Evolutionary conservation across 179 eudicot species (phyloP).

Genomic region (Camellia oleifera): DNA sequence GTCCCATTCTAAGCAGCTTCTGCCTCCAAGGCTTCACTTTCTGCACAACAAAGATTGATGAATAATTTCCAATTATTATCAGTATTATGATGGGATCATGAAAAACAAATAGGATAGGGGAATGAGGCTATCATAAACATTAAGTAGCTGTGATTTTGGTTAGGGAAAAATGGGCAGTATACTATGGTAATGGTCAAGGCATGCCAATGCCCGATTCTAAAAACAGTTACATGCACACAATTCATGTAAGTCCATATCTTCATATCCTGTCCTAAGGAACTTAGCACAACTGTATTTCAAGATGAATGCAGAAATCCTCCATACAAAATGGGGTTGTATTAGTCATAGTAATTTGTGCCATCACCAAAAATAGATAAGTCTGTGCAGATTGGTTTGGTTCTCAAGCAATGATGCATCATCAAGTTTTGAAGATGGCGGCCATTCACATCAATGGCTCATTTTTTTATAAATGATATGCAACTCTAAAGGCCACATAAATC

Average conservation of each 20-base stretch:
- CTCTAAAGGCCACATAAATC: not conserved
- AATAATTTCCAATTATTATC: not conserved
- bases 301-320: not conserved
- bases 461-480: not conserved
- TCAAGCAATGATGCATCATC: not conserved
- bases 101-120: not conserved
- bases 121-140: not conserved
- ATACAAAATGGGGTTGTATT: not conserved
- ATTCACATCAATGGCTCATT: not conserved
- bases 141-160: not conserved
- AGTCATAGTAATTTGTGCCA: not conserved
- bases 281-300: not conserved
- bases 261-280: not conserved
- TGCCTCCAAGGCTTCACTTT: constrained; percentile 13
- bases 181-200: not conserved
- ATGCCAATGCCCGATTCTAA: not conserved
- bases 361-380: not conserved
- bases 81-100: not conserved
- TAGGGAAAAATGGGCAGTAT: not conserved
- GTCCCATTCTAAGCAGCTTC: constrained; percentile 18
- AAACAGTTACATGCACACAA: not conserved
- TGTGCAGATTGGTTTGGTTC: not conserved
- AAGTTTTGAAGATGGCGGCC: not conserved
- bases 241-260: not conserved
- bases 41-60: constrained; percentile 9